Conservation (phyloP, 441 rosid genomes). For the Brassica hybrid region DNA sequence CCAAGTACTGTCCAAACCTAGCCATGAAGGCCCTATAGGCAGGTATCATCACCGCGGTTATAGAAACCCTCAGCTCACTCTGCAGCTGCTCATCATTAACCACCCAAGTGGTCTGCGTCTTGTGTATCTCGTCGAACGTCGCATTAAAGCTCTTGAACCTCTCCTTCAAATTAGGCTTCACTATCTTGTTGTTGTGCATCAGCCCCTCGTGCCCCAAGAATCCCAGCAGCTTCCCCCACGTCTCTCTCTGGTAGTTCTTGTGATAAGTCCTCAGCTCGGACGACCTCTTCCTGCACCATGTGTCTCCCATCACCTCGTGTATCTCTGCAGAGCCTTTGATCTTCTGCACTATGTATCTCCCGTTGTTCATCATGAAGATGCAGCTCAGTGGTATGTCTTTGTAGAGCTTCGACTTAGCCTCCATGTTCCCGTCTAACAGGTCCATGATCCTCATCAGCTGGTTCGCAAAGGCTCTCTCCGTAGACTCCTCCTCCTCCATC, state of each 20-base stretch:
- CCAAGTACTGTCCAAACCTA: constrained; percentile 70
- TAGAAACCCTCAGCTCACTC: constrained; percentile 87
- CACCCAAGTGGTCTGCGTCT: constrained; percentile 87
- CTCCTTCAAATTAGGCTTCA: constrained; percentile 78
- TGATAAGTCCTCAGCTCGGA: constrained; percentile 75
- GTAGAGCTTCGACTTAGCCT: constrained; percentile 69
- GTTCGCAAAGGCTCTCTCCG: constrained; percentile 50
- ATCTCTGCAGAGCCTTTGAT: constrained; percentile 74
- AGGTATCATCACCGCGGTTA: constrained; percentile 75
- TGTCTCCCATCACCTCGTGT: constrained; percentile 61
- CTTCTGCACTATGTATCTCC: constrained; percentile 85
- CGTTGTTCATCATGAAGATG: constrained; percentile 97
- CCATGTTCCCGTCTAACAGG: constrained; percentile 63
- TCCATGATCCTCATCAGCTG: constrained; percentile 73
- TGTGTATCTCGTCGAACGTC: constrained; percentile 86
- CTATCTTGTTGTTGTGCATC: constrained; percentile 70
- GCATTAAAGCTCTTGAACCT: constrained; percentile 84
- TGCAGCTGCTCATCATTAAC: constrained; percentile 91
- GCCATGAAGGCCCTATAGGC: constrained; percentile 90
- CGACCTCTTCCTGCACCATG: constrained; percentile 73
- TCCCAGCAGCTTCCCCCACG: constrained; percentile 75
- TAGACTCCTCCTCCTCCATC: constrained; percentile 51
- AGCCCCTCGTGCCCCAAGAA: constrained; percentile 75
- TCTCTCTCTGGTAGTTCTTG: constrained; percentile 81
- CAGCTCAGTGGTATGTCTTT: constrained; percentile 60